Base-by-base conservation (phyloP, 2,329 filamentous ascomycete species). In the Periconia digitata region DNA sequence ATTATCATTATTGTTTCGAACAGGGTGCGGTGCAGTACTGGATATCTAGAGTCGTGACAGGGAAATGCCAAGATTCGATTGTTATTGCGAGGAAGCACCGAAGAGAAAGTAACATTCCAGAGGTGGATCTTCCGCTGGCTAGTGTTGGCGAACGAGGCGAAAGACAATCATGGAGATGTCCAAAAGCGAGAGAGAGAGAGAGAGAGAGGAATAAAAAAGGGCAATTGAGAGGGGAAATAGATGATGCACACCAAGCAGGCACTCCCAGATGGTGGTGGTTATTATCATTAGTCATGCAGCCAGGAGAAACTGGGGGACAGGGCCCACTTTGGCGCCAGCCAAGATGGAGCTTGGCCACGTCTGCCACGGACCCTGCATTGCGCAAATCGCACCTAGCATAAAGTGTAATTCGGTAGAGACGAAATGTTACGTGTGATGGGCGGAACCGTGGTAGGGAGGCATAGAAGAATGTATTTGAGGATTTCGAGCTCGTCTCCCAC, bases 401-500 rank as follows among this genome's bases (percentile, higher is more conserved):
- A 40, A 22, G 37, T 40, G 37, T 40, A 18, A 8, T 40, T 32
- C 27, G 27, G 27, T 13, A 23, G 22, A n/a, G 5, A 40, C 20
- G 17, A 15, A 24, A 40, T 15, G 24, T 18, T 7, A 24, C 20
- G 35, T 29, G 22, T 18, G 39, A 22, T 20, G 16, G 6, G 16
- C 20, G 8, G 24, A 17, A 39, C 13, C 13, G 13, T 6, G 12
- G 12, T 12, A 39, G 22, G 34, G 40, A 49, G 54, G 55, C 59
- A 62, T 53, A 58, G 52, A 58, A 55, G 53, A 58, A 56, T 65
- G 57, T 52, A 65, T 63, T 50, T 51, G 59, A 66, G 61, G 63
- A 66, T 68, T 66, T 68, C 59, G 53, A 59, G 59, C 46, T 58
- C 40, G 53, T 61, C 56, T 62, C 52, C 54, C 50, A 51, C 56